Evolutionary conservation across 2,329 filamentous ascomycete species (phyloP).

Genomic region (Sclerotiophoma versabilis): DNA sequence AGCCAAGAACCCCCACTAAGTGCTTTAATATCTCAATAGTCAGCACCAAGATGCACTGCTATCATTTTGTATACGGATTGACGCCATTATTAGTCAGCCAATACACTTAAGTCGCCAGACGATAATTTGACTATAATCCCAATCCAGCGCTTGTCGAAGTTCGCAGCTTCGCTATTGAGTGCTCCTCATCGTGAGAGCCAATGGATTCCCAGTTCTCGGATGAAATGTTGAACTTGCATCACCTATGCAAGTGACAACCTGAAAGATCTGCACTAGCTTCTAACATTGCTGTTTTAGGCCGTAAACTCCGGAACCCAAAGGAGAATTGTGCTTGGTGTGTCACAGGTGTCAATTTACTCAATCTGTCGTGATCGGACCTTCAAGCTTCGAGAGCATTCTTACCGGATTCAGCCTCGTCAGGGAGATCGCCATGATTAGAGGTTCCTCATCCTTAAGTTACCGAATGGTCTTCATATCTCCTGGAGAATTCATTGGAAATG

Average conservation of each 20-base stretch:
- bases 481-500: not conserved
- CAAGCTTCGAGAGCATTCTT: not conserved
- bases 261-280: slow-evolving; percentile 1
- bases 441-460: not conserved
- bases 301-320: slow-evolving; percentile 10
- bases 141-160: not conserved
- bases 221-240: not conserved
- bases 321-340: not conserved
- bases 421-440: not conserved
- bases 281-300: slow-evolving; percentile 1
- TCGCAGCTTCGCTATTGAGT: not conserved
- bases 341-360: not conserved
- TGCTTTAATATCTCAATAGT: not conserved
- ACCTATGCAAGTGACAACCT: not conserved
- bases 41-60: not conserved
- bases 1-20: not conserved
- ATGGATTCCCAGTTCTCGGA: too few species aligned
- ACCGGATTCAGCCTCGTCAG: not conserved
- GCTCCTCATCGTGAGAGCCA: not conserved
- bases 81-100: not conserved
- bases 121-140: not conserved
- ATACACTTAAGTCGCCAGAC: not conserved
- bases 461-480: not conserved
- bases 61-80: not conserved
- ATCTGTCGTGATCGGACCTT: not conserved